A percentile compares a stretch with the other conserved stretches of the same genome.
Evolutionary conservation across 2,329 filamentous ascomycete species (phyloP).

Genomic region (Aspergillus candidus): DNA sequence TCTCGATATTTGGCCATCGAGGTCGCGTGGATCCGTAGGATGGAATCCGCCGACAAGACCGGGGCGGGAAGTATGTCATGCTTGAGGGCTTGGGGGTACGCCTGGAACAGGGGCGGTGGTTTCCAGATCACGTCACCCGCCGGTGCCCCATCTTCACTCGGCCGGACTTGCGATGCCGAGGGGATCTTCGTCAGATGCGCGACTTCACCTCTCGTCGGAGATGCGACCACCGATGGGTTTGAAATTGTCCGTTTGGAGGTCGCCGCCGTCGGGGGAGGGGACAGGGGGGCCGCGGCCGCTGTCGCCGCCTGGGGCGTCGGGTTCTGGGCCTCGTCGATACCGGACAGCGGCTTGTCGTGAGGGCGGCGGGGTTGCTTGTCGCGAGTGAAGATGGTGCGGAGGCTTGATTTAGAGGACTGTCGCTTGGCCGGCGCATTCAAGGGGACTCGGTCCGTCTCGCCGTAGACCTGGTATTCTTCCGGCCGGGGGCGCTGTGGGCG

Average conservation of each 20-base stretch:
- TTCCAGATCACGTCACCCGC: conserved; percentile 47
- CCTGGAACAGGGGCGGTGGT: conserved; percentile 75
- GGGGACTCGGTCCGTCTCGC: conserved; percentile 25
- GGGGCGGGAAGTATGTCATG: conserved; percentile 65
- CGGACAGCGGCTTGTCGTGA: conserved; percentile 24
- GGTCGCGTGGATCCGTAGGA: conserved; percentile 52
- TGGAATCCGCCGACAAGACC: conserved; percentile 60
- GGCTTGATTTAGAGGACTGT: conserved; percentile 32
- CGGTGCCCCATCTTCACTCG: conserved; percentile 18
- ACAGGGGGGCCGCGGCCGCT: conserved; percentile 17
- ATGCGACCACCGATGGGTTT: conserved; percentile 18
- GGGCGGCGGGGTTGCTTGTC: conserved; percentile 28
- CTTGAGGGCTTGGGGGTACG: conserved; percentile 76
- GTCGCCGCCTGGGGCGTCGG: conserved; percentile 12
- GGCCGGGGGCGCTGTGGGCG: conserved; percentile 29
- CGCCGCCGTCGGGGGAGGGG: conserved; percentile 16
- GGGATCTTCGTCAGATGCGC: conserved; percentile 15
- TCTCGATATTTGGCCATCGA: conserved; percentile 17
- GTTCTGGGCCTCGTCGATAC: conserved; percentile 27
- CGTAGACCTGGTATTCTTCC: conserved; percentile 24
- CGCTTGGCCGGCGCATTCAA: conserved; percentile 28
- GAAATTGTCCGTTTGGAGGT: conserved; percentile 24
- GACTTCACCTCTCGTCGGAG: conserved; percentile 13
- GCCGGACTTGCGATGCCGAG: conserved; percentile 16
- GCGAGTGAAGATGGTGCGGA: conserved; percentile 33